A percentile compares a stretch with the other conserved stretches of the same genome.
Conservation (phyloP, 2,329 filamentous ascomycete genomes). For the Cladosporium colombiae region DNA sequence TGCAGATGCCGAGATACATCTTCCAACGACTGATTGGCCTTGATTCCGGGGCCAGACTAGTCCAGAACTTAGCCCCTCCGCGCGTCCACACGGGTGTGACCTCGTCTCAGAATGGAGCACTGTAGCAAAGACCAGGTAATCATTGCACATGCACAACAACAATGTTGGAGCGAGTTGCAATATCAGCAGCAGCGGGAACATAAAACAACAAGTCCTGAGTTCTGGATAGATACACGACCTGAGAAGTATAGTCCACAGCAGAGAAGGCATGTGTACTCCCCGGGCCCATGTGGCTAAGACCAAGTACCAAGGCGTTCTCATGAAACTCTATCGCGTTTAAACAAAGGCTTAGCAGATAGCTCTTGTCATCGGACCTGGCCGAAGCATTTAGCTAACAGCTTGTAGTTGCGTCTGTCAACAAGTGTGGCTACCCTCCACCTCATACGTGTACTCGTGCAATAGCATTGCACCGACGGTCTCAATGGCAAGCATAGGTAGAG, state of each 20-base stretch:
- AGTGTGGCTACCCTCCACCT: too few relatives aligned
- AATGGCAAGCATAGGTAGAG: background rate
- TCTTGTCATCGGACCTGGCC: background rate
- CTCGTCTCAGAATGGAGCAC: background rate
- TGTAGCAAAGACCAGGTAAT: background rate
- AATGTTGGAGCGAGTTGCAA: background rate
- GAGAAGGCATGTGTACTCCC: background rate
- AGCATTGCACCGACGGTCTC: background rate
- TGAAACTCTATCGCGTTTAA: background rate
- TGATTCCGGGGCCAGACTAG: constrained; percentile 1
- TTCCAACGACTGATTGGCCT: background rate
- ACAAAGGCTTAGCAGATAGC: background rate
- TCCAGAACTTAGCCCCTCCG: background rate
- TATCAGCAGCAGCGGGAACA: background rate
- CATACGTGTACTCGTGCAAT: background rate
- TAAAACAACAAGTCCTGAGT: too few relatives aligned
- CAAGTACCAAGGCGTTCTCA: background rate
- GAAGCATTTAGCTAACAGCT: background rate
- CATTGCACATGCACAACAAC: background rate
- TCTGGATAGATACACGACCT: background rate
- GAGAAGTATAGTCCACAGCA: background rate
- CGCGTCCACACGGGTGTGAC: background rate
- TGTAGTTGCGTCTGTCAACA: too few relatives aligned
- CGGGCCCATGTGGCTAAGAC: background rate
- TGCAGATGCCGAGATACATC: constrained; percentile 1